A percentile compares a stretch with the other conserved stretches of the same genome.
These are phyloP conservation scores for Primulina eburnea DNA, from an alignment of 257 asterid genomes.

Conservation along the genomic window DNA sequence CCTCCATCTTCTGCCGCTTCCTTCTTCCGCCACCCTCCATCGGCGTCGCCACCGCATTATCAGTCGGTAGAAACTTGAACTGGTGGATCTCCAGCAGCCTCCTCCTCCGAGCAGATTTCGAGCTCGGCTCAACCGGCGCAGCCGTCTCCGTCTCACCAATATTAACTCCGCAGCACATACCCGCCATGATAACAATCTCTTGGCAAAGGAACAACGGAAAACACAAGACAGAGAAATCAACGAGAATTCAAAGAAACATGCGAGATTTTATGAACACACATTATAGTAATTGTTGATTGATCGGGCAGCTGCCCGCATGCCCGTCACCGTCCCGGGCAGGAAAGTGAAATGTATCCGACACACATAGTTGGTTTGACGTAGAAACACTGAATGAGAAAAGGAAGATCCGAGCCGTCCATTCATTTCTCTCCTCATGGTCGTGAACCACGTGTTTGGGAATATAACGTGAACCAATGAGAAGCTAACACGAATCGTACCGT, in stretches of 20 bases:
- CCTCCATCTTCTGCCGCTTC: slow-evolving; percentile 44
- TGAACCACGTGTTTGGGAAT: slow-evolving; percentile 42
- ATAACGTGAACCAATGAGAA: slow-evolving; percentile 54
- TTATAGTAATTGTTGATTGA: slow-evolving; percentile 38
- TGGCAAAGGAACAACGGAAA: neutral
- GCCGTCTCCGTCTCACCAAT: slow-evolving; percentile 67
- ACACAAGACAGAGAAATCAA: neutral
- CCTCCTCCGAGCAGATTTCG: slow-evolving; percentile 59
- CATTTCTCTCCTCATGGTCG: neutral
- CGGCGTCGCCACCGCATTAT: slow-evolving; percentile 53
- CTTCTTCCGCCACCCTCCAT: slow-evolving; percentile 30
- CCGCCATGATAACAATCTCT: slow-evolving; percentile 46
- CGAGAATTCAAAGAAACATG: slow-evolving; percentile 17
- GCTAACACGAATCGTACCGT: slow-evolving; percentile 30
- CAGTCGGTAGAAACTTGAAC: slow-evolving; percentile 58
- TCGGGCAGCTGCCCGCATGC: slow-evolving; percentile 60
- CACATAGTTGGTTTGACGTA: too few relatives aligned
- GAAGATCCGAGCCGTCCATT: slow-evolving; percentile 34
- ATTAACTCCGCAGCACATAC: slow-evolving; percentile 60
- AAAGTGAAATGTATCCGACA: slow-evolving; percentile 40
- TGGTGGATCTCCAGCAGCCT: slow-evolving; percentile 76
- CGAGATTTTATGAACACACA: slow-evolving; percentile 27
- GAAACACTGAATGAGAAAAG: slow-evolving; percentile 34
- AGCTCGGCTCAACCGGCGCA: slow-evolving; percentile 54
- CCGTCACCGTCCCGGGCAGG: slow-evolving; percentile 83